These are phyloP conservation scores for Esteya vermicola DNA, from an alignment of 2,329 filamentous ascomycete genomes.

Conservation along the genomic window DNA sequence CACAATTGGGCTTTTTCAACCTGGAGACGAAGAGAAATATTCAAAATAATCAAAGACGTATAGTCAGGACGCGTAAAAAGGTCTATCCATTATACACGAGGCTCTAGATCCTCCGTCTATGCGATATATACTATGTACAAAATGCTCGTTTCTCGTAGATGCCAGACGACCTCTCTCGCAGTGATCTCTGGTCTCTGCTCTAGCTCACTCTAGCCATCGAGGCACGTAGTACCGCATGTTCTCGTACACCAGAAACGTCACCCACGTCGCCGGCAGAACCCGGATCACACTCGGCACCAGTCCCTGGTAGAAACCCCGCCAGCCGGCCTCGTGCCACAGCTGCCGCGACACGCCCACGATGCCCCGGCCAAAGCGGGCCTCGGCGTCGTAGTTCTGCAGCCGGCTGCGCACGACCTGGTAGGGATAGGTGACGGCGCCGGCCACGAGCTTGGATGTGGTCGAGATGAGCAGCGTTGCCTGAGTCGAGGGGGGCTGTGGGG, in stretches of 20 bases:
- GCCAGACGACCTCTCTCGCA: background rate
- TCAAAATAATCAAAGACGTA: too few relatives aligned
- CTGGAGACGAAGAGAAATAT: too few relatives aligned
- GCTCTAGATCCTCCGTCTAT: too few relatives aligned
- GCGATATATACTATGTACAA: too few relatives aligned
- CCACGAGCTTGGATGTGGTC: slow-evolving; percentile 70
- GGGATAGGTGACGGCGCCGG: slow-evolving; percentile 82
- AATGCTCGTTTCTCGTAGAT: background rate
- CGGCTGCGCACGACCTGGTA: slow-evolving; percentile 85
- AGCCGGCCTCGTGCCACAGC: slow-evolving; percentile 67
- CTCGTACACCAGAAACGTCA: slow-evolving; percentile 95
- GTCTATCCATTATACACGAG: too few relatives aligned
- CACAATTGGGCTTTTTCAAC: too few relatives aligned
- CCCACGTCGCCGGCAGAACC: slow-evolving; percentile 87
- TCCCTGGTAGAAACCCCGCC: slow-evolving; percentile 81
- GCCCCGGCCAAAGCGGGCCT: slow-evolving; percentile 56
- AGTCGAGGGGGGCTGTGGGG: background rate
- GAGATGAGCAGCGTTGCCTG: slow-evolving; percentile 71
- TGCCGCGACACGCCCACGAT: slow-evolving; percentile 54
- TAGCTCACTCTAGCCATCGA: slow-evolving; percentile 17
- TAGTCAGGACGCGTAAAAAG: too few relatives aligned
- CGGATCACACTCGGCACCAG: slow-evolving; percentile 78
- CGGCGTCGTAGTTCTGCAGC: slow-evolving; percentile 78
- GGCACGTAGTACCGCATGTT: slow-evolving; percentile 67
- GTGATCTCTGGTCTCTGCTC: too few relatives aligned